Percentiles rank a stretch among this genome's conserved stretches.
These are phyloP conservation scores for Scedosporium dehoogii DNA, from an alignment of 2,329 filamentous ascomycete genomes.

Conservation along the genomic window DNA sequence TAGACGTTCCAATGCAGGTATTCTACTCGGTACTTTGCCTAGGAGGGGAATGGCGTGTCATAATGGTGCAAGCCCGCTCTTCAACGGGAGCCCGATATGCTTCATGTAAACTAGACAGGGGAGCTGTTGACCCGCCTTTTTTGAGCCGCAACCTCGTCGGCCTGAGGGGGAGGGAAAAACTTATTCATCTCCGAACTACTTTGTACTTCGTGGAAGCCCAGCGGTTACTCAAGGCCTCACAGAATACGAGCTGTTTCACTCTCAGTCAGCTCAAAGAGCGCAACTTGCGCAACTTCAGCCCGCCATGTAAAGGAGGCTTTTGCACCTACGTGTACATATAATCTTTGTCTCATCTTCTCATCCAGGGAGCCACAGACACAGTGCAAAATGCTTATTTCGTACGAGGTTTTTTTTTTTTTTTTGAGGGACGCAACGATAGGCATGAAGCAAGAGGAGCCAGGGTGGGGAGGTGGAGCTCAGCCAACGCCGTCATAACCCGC, in stretches of 20 bases:
- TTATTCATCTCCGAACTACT: background rate
- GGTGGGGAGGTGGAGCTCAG: no score
- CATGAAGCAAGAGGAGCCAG: no score
- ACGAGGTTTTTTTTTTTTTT: no score
- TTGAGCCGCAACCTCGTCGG: background rate
- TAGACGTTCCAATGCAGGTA: no score
- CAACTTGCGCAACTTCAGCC: background rate
- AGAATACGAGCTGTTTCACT: background rate
- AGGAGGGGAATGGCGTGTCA: no score
- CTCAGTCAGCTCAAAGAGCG: background rate
- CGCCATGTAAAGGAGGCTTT: background rate
- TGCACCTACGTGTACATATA: background rate
- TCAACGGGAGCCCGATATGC: background rate
- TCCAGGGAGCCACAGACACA: background rate
- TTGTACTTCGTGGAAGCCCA: background rate
- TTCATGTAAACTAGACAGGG: background rate
- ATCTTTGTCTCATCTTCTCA: background rate
- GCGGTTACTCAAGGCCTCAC: background rate
- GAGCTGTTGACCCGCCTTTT: background rate
- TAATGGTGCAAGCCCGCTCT: no score
- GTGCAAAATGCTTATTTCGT: no score
- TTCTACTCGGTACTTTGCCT: no score
- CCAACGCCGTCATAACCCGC: no score
- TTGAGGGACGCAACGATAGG: no score
- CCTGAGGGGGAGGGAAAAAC: background rate